Conservation (phyloP, 306 rosid genomes). For the Aeschynomene evenia region DNA sequence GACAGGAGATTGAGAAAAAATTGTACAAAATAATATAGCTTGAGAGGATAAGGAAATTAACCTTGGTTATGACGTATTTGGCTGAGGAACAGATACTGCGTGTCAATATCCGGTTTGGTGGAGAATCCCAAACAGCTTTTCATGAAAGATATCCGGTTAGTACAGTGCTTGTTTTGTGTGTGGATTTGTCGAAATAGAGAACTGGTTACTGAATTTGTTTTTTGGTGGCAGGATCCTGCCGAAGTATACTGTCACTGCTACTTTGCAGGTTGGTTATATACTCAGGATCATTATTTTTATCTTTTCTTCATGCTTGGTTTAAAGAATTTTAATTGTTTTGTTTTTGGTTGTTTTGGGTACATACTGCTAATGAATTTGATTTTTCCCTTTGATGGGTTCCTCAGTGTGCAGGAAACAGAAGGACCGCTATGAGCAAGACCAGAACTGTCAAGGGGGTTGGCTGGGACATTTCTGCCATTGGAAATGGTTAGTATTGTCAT, state of each 20-base stretch:
- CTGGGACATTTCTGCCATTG: conserved; percentile 93
- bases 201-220: conserved; percentile 24
- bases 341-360: not conserved
- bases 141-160: conserved; percentile 81
- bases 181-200: not conserved
- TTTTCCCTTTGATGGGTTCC: conserved; percentile 21
- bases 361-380: conserved; percentile 14
- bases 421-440: conserved; percentile 94
- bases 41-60: not conserved
- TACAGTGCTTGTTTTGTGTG: not conserved
- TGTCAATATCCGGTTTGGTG: conserved; percentile 57
- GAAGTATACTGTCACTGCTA: conserved; percentile 75
- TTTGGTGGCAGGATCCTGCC: conserved; percentile 74
- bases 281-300: not conserved
- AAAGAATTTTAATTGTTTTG: not conserved
- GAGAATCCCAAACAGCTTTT: conserved; percentile 56
- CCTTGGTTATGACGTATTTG: conserved; percentile 25
- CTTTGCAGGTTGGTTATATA: conserved; percentile 60
- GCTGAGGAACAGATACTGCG: conserved; percentile 53
- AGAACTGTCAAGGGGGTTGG: conserved; percentile 85
- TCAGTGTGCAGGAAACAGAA: conserved; percentile 95
- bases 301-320: conserved; percentile 8
- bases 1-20: too few relatives aligned
- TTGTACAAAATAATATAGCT: too few relatives aligned
- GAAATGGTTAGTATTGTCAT: conserved; percentile 65